Evolutionary conservation across 2,329 filamentous ascomycete species (phyloP).

Genomic region (Penicillium frequentans): DNA sequence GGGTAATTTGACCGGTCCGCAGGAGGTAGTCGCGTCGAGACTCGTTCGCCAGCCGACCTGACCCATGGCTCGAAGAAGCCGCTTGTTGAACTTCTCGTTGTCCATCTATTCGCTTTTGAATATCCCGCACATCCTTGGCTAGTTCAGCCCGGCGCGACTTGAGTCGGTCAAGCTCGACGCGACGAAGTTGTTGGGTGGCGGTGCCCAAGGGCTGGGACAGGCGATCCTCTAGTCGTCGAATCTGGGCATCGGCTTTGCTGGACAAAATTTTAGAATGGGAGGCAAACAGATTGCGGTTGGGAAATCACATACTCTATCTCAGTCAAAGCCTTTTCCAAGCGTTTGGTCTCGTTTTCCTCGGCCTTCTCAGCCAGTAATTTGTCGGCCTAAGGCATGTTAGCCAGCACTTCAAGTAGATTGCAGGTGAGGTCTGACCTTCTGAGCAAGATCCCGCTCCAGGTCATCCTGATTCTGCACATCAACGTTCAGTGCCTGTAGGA

Average conservation of each 20-base stretch:
- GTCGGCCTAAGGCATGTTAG: constrained; percentile 49
- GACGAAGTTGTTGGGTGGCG: constrained; percentile 47
- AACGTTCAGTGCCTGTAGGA: constrained; percentile 63
- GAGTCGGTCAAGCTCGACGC: constrained; percentile 63
- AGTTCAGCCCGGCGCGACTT: constrained; percentile 64
- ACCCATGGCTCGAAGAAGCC: constrained; percentile 44
- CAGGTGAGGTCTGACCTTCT: constrained; percentile 43
- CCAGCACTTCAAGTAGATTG: neutral
- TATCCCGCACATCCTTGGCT: constrained; percentile 73
- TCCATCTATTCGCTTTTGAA: constrained; percentile 76
- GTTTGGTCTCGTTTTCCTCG: constrained; percentile 63
- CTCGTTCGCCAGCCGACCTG: constrained; percentile 70
- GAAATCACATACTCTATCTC: constrained; percentile 44
- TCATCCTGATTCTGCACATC: constrained; percentile 84
- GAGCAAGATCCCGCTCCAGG: constrained; percentile 79
- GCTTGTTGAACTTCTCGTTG: constrained; percentile 61
- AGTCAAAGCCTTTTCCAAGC: constrained; percentile 57
- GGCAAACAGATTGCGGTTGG: too few relatives aligned
- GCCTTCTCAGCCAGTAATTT: constrained; percentile 61
- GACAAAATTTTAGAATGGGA: neutral
- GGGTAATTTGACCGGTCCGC: constrained; percentile 94
- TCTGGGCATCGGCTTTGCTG: constrained; percentile 65
- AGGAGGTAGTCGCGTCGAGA: constrained; percentile 86
- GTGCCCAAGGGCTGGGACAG: constrained; percentile 57
- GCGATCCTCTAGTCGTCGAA: constrained; percentile 59